These are phyloP conservation scores for Cryptosporidium parvum DNA, from an alignment of 169 alveolate species.

Conservation along the genomic window DNA sequence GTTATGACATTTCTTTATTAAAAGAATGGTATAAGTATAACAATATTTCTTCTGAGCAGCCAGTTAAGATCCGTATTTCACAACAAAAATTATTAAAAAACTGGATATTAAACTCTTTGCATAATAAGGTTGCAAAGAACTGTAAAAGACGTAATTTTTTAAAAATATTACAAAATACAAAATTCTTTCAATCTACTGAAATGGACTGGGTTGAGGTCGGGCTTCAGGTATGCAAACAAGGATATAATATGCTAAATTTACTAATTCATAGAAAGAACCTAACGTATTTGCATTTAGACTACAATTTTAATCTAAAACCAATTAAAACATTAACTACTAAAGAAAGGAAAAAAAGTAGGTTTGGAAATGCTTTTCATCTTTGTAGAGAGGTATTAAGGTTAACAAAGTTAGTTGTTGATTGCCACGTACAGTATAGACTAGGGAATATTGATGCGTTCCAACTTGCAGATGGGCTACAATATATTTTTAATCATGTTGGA, in stretches of 20 bases:
- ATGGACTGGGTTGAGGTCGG: constrained; percentile 99
- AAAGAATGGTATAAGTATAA: constrained; percentile 98
- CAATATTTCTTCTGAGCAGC: constrained; percentile 94
- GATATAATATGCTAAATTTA: constrained; percentile 98
- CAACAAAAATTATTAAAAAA: constrained; percentile 97
- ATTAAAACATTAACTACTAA: constrained; percentile 99
- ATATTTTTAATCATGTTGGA: constrained; percentile 99
- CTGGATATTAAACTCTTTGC: constrained; percentile 97
- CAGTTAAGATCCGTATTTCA: constrained; percentile 98
- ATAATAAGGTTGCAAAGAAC: constrained; percentile 93
- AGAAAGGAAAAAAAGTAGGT: constrained; percentile 99
- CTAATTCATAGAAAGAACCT: constrained; percentile 98
- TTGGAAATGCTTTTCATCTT: constrained; percentile 99
- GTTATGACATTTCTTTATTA: constrained; percentile 96
- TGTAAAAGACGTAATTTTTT: constrained; percentile 94
- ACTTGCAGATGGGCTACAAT: constrained; percentile 99
- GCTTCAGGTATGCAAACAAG: constrained; percentile 98
- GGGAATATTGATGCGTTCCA: constrained; percentile 99
- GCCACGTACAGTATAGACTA: constrained; percentile 98
- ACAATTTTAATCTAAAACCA: constrained; percentile 99
- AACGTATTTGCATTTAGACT: constrained; percentile 98
- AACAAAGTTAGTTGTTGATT: constrained; percentile 98
- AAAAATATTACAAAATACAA: constrained; percentile 95
- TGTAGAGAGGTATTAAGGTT: constrained; percentile 99
- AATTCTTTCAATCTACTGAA: constrained; percentile 98